phyloP scores from a whole-genome alignment of 2,329 filamentous ascomycete genomes.

The Xylaria arbuscula region DNA sequence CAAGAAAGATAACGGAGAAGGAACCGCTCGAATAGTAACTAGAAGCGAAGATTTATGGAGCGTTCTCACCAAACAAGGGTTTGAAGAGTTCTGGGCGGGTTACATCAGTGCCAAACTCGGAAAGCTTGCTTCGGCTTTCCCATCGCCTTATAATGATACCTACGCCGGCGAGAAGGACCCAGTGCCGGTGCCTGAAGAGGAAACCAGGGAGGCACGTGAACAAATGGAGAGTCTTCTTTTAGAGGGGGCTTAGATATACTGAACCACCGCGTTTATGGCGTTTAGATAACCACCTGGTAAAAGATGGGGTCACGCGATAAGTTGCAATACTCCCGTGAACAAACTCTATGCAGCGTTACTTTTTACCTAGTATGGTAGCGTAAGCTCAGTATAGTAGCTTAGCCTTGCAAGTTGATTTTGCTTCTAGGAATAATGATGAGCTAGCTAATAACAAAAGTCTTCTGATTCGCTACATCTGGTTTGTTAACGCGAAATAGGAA shows the following conservation, averaged over 20 bases:
- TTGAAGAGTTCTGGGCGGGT: conserved; percentile 8
- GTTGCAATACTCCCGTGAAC: no score
- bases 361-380: no score
- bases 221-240: not conserved
- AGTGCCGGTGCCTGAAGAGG: conserved; percentile 1
- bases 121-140: not conserved
- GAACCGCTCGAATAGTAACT: not conserved
- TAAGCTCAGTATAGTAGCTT: no score
- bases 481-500: no score
- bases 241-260: conserved; percentile 3
- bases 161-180: not conserved
- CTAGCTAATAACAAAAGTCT: no score
- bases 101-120: not conserved
- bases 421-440: no score
- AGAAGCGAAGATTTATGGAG: not conserved
- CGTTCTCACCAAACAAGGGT: conserved; percentile 8
- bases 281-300: not conserved
- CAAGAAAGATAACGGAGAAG: not conserved
- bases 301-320: no score
- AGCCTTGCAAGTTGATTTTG: no score
- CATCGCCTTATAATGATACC: conserved; percentile 13
- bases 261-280: not conserved
- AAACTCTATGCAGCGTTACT: no score
- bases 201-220: not conserved
- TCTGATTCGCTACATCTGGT: no score